phyloP scores from a whole-genome alignment of 2,329 filamentous ascomycete genomes.

The Parasarocladium wereldwijsianum region DNA sequence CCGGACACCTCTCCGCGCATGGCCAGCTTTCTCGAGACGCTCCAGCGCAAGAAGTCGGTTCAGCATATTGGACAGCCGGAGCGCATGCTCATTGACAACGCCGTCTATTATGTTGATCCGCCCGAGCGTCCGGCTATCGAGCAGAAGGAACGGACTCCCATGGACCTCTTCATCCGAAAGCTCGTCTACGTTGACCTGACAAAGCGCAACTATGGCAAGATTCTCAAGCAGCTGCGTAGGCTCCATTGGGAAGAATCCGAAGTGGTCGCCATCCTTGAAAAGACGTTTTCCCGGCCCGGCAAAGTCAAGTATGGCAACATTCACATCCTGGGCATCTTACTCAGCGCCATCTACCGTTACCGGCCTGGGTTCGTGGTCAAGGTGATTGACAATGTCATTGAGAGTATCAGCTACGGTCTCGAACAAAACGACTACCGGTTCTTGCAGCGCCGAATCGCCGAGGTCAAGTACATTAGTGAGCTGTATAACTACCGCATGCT shows the following conservation, averaged over 20 bases:
- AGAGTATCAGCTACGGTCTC: conserved; percentile 74
- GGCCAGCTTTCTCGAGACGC: conserved; percentile 82
- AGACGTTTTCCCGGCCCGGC: conserved; percentile 87
- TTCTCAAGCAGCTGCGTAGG: conserved; percentile 85
- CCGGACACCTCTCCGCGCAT: conserved; percentile 87
- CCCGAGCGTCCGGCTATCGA: conserved; percentile 86
- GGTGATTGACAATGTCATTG: conserved; percentile 85
- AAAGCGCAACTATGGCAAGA: conserved; percentile 84
- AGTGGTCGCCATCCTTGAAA: conserved; percentile 65
- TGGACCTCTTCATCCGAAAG: conserved; percentile 86
- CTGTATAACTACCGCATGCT: conserved; percentile 97
- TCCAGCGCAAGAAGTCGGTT: conserved; percentile 90
- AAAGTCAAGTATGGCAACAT: conserved; percentile 98
- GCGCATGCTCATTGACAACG: conserved; percentile 96
- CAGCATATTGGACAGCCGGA: conserved; percentile 93
- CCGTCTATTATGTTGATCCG: conserved; percentile 93
- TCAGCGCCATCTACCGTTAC: conserved; percentile 79
- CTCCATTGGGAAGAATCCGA: conserved; percentile 95
- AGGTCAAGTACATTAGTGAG: conserved; percentile 92
- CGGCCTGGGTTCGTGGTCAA: conserved; percentile 81
- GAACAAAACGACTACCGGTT: conserved; percentile 97
- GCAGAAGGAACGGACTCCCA: conserved; percentile 88
- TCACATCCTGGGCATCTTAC: conserved; percentile 77
- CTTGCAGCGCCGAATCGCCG: conserved; percentile 85
- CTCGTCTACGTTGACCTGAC: conserved; percentile 88